Percentiles rank a stretch among this genome's conserved stretches.
Evolutionary conservation across 371 early-diverging fungal species (phyloP).

Genomic region (Mucor mucedo): DNA sequence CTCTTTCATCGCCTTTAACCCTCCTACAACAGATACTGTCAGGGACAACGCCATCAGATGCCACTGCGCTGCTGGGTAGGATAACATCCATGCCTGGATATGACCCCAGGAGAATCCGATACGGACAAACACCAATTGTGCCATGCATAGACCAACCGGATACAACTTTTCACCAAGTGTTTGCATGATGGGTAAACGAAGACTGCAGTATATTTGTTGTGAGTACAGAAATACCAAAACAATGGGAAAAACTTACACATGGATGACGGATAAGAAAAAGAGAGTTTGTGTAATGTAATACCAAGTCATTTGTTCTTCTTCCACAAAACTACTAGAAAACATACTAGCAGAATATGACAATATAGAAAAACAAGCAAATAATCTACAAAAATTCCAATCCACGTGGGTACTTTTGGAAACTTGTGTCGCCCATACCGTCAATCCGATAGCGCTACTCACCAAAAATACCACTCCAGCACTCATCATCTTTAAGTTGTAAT

Average conservation of each 20-base stretch:
- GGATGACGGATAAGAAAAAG: constrained; percentile 47
- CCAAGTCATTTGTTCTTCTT: constrained; percentile 82
- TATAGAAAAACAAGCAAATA: constrained; percentile 39
- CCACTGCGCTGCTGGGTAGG: constrained; percentile 22
- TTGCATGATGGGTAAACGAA: constrained; percentile 7
- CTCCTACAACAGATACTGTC: background rate
- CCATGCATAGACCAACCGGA: constrained; percentile 7
- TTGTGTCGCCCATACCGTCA: constrained; percentile 3
- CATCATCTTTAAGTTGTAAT: constrained; percentile 62
- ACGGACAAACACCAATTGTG: constrained; percentile 16
- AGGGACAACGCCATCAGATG: constrained; percentile 25
- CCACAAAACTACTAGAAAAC: constrained; percentile 77
- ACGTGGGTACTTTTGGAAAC: background rate
- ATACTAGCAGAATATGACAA: constrained; percentile 58
- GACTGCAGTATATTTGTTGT: constrained; percentile 4
- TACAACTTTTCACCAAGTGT: background rate
- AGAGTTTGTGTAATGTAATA: constrained; percentile 70
- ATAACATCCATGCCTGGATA: constrained; percentile 4
- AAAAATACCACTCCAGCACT: constrained; percentile 42
- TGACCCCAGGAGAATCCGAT: constrained; percentile 18
- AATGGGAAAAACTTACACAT: constrained; percentile 42
- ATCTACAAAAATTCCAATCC: constrained; percentile 17
- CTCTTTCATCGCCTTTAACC: constrained; percentile 7
- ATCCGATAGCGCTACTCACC: constrained; percentile 9
- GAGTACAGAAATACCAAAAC: background rate